Conservation (phyloP, 2,329 filamentous ascomycete species). For the Botrytis fabae region DNA sequence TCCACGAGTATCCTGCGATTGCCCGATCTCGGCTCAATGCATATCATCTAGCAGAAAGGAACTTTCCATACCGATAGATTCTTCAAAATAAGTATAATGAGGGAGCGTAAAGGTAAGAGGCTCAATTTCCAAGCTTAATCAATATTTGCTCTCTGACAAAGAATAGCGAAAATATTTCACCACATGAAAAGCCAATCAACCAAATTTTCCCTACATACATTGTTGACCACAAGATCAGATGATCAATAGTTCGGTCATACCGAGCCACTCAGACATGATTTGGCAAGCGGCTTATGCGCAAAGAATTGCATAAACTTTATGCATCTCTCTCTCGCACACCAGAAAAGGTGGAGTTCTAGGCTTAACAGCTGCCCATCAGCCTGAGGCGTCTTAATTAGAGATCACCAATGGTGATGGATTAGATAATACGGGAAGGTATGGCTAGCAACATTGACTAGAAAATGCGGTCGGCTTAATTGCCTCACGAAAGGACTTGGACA, state of each 20-base stretch:
- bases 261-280: neutral
- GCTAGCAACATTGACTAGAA: neutral
- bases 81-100: too few relatives aligned
- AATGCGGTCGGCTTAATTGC: slow-evolving; percentile 1
- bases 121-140: neutral
- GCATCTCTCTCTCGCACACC: neutral
- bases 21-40: neutral
- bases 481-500: neutral
- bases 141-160: neutral
- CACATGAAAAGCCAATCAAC: neutral
- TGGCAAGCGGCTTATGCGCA: neutral
- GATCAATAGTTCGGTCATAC: neutral
- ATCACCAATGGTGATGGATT: neutral
- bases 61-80: neutral
- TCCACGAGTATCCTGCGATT: neutral
- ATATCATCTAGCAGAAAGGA: neutral
- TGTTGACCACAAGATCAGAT: neutral
- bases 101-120: neutral
- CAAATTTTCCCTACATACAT: neutral
- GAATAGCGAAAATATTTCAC: neutral
- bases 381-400: neutral
- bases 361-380: neutral
- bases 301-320: neutral
- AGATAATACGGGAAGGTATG: neutral
- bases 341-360: neutral